Percentiles rank a stretch among this genome's conserved stretches.
phyloP scores from a whole-genome alignment of 2,329 filamentous ascomycete genomes.

The Metarhizium anisopliae region DNA sequence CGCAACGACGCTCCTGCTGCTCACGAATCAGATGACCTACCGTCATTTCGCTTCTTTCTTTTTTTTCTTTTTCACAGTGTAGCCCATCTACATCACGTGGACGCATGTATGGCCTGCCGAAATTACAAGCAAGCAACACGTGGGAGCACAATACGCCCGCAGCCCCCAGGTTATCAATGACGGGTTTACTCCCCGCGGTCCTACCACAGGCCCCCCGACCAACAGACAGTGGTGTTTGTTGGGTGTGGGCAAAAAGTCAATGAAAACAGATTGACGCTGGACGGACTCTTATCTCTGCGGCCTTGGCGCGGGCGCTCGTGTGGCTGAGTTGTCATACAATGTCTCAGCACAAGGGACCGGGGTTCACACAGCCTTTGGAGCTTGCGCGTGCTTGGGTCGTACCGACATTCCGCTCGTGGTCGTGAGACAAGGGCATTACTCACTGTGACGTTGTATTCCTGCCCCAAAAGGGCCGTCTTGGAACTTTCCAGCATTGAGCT shows the following conservation, averaged over 20 bases:
- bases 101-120: background rate
- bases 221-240: no score
- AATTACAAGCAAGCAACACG: background rate
- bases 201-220: no score
- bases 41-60: no score
- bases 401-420: background rate
- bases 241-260: no score
- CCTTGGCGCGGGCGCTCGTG: conserved; percentile 2
- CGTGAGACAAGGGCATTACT: background rate
- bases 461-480: background rate
- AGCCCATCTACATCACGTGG: no score
- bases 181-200: no score
- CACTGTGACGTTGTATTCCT: background rate
- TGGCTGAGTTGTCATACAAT: background rate
- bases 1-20: no score
- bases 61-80: no score
- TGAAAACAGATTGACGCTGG: no score
- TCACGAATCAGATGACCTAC: no score
- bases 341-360: background rate
- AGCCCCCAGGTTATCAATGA: background rate
- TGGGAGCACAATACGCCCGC: no score
- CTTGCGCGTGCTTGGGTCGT: background rate
- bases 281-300: background rate
- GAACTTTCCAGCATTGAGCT: background rate
- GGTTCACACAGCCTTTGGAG: background rate